A percentile compares a stretch with the other conserved stretches of the same genome.
phyloP scores from a whole-genome alignment of 208 protist species.

The Acanthamoeba culbertsoni region DNA sequence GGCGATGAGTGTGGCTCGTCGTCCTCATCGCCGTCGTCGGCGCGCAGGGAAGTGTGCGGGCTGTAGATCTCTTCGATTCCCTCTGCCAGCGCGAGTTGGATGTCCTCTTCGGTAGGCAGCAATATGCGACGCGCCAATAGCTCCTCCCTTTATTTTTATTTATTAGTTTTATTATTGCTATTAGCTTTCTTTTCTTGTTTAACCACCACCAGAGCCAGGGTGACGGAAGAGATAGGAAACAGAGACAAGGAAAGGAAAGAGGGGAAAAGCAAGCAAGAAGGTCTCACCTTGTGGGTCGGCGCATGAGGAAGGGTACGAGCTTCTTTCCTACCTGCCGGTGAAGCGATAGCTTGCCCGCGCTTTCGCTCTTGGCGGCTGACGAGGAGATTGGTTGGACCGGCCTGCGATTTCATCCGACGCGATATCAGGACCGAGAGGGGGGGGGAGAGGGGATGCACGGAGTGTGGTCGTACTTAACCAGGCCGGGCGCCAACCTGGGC shows the following conservation, averaged over 20 bases:
- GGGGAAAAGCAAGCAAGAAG: neutral
- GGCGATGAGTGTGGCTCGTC: neutral
- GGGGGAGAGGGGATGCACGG: too few species aligned
- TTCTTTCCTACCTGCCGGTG: constrained; percentile 14
- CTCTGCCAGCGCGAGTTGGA: neutral
- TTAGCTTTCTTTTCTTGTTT: neutral
- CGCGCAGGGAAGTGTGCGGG: neutral
- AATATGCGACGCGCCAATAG: neutral
- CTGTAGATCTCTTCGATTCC: neutral
- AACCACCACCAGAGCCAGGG: neutral
- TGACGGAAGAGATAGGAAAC: neutral
- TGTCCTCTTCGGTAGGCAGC: neutral
- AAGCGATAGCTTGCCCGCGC: neutral
- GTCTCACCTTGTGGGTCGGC: neutral
- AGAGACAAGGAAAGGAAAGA: neutral
- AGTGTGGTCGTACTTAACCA: too few species aligned
- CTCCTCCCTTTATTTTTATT: neutral
- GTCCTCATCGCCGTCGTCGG: neutral
- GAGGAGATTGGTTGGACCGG: neutral
- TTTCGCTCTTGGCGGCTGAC: neutral
- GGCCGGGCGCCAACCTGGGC: too few species aligned
- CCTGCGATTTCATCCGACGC: too few species aligned
- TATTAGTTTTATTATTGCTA: neutral
- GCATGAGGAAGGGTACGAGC: constrained; percentile 36
- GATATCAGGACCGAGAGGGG: too few species aligned